These are phyloP conservation scores for Thermochaetoides thermophila DNA, from an alignment of 495 filamentous ascomycete genomes.

Conservation along the genomic window DNA sequence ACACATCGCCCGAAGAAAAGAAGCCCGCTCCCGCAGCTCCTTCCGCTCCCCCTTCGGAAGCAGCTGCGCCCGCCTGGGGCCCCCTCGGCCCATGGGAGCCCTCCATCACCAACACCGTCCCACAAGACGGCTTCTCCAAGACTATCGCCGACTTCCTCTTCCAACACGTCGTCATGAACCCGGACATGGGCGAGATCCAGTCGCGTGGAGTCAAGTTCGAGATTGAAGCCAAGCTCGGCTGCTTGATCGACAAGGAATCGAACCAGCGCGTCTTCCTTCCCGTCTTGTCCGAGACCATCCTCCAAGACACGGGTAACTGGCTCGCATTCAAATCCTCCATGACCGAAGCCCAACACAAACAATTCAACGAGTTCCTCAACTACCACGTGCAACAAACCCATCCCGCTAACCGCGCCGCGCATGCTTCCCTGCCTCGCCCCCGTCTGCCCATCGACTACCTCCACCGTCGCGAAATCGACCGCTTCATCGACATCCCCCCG, in stretches of 20 bases:
- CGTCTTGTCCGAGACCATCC: conserved; percentile 48
- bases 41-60: conserved; percentile 1
- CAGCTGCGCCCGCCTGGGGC: conserved; percentile 3
- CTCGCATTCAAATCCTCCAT: conserved; percentile 65
- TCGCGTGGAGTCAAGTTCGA: conserved; percentile 58
- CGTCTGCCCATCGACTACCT: conserved; percentile 63
- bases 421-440: conserved; percentile 6
- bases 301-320: conserved; percentile 35
- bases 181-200: conserved; percentile 38
- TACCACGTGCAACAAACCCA: conserved; percentile 41
- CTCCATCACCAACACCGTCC: conserved; percentile 49
- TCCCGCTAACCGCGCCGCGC: conserved; percentile 26
- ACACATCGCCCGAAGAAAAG: conserved; percentile 32
- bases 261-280: conserved; percentile 51
- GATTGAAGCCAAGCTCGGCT: conserved; percentile 83
- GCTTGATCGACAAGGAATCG: conserved; percentile 54
- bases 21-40: conserved; percentile 16
- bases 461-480: conserved; percentile 67
- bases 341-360: conserved; percentile 64
- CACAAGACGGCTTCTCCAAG: conserved; percentile 52
- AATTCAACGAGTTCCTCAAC: conserved; percentile 71
- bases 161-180: conserved; percentile 44
- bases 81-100: conserved; percentile 56
- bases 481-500: conserved; percentile 63
- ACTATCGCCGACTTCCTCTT: conserved; percentile 62